A percentile compares a stretch with the other conserved stretches of the same genome.
These are phyloP conservation scores for Cryptococcus sp. DNA, from an alignment of 1,284 basidiomycete genomes.

Conservation along the genomic window DNA sequence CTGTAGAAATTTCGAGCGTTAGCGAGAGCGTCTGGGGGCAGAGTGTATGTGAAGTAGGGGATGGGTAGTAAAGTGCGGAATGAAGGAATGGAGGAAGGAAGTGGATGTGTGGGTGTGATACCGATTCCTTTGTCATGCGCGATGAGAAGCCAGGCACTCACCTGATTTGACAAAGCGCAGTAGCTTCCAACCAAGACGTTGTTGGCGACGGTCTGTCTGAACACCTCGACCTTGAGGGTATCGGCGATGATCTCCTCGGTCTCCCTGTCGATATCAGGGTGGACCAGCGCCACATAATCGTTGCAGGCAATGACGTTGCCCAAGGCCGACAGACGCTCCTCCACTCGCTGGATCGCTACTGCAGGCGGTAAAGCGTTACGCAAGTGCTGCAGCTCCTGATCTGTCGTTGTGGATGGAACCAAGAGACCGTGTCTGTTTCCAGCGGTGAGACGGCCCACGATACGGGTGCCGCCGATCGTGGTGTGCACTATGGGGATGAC, in stretches of 20 bases:
- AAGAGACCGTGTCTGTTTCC: conserved; percentile 96
- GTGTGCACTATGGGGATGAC: conserved; percentile 97
- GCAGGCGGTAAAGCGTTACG: conserved; percentile 92
- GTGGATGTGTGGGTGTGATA: not conserved
- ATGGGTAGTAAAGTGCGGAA: not conserved
- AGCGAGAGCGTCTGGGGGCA: not conserved
- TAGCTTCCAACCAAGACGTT: conserved; percentile 97
- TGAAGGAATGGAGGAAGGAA: not conserved
- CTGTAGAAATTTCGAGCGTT: conserved; percentile 54
- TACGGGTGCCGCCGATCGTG: conserved; percentile 91
- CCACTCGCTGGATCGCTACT: conserved; percentile 91
- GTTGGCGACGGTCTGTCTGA: conserved; percentile 94
- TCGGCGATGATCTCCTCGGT: conserved; percentile 99
- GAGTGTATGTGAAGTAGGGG: not conserved
- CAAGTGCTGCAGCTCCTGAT: conserved; percentile 97
- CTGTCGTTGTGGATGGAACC: conserved; percentile 92
- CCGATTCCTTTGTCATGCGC: not conserved
- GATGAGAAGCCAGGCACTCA: conserved; percentile 18
- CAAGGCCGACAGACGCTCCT: conserved; percentile 92
- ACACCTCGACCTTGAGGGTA: conserved; percentile 98
- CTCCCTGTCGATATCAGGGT: conserved; percentile 96
- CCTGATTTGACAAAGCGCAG: conserved; percentile 82
- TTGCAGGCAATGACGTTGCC: conserved; percentile 99
- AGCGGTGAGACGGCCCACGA: conserved; percentile 89
- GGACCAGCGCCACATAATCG: conserved; percentile 94